phyloP scores from a whole-genome alignment of 2,329 filamentous ascomycete species.

The Cercospora zeae-maydis region DNA sequence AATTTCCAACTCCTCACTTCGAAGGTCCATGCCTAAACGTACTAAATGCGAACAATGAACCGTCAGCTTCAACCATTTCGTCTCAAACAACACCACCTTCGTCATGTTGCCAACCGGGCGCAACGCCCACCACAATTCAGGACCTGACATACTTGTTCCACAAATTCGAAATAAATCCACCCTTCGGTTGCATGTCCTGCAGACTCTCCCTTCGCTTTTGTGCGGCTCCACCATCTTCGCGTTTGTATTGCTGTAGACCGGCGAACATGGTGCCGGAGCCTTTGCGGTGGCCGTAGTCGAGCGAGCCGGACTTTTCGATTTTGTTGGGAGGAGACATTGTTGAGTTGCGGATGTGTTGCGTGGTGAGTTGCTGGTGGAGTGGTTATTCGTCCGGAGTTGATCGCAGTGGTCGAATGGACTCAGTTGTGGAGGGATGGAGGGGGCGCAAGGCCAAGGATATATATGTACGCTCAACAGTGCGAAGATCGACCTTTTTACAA shows the following conservation, averaged over 20 bases:
- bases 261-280: conserved; percentile 14
- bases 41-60: not conserved
- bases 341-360: not conserved
- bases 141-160: conserved; percentile 13
- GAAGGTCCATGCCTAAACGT: not conserved
- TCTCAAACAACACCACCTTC: not conserved
- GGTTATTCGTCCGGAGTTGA: too few relatives aligned
- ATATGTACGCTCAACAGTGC: not conserved
- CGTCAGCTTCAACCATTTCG: too few relatives aligned
- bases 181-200: conserved; percentile 14
- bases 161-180: conserved; percentile 11
- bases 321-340: conserved; percentile 14
- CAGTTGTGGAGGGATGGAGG: not conserved
- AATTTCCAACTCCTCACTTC: not conserved
- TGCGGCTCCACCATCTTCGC: conserved; percentile 7
- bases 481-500: too few relatives aligned
- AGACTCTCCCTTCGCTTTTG: conserved; percentile 10
- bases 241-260: conserved; percentile 19
- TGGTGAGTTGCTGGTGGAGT: not conserved
- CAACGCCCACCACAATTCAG: not conserved
- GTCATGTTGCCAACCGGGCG: not conserved
- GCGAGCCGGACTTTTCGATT: conserved; percentile 13
- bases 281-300: conserved; percentile 15
- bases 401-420: too few relatives aligned
- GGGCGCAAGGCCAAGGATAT: not conserved